Evolutionary conservation across 2,329 filamentous ascomycete species (phyloP), one percentile per base, ranked within the genome.

Genomic region (Penicillium sp.): DNA sequence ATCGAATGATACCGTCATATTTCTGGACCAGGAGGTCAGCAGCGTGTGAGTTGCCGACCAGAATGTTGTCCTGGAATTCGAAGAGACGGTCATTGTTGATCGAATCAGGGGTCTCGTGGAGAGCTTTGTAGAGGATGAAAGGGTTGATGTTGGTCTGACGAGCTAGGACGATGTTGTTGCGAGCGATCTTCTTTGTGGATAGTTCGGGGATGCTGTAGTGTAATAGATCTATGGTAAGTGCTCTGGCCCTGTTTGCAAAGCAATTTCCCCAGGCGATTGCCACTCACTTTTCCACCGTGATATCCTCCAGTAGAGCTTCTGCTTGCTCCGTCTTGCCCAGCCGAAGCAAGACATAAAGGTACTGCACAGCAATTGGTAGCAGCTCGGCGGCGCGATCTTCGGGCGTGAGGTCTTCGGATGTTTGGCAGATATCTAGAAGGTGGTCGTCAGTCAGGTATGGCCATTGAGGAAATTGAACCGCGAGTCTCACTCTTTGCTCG

Each of bases 11-110:
- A 5, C 85, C 86, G 45, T 80, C 78, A 49, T 82, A 85, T 71
- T 88, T 88, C 59, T 83, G 78, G n/a, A 83, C 81, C 35, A 85
- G 79, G n/a, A 88, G 77, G 58, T 85, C 84, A 8, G 84, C 76
- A 15, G 84, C 80, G 63, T 85, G 80, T 52, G 81, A 77, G 66
- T 88, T 86, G 55, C 83, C 80, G 42, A 77, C 75, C 31, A 88
- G 67, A 22, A 82, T 74, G 45, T 80, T 78, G n/a, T 78, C 76
- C 67, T 89, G 86, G 69, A 82, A 87, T 12, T 79, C 75, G 70
- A 88, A 89, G 14, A 85, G 79, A 58, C 81, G 79, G 70, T 88
- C 86, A 25, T 81, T 80, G 10, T 81, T 73, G 31, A 77, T 73
- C 31, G 75, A 69, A 49, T 71, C 67, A 10, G 83, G 78, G 15